Conservation (phyloP, 1,139 yeast genomes). For the Waltiozyma sp. region DNA sequence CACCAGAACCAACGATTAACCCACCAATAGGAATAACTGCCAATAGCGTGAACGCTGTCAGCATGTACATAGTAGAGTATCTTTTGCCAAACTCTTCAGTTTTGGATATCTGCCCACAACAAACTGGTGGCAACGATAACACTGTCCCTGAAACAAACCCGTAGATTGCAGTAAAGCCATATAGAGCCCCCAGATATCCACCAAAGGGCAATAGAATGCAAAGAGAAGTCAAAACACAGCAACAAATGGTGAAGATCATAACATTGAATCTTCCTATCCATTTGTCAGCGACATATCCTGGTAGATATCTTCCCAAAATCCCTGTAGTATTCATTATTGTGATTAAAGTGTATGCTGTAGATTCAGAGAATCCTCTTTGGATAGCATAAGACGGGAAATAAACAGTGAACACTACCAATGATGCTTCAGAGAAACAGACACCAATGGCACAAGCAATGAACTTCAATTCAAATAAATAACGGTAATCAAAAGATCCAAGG, state of each 20-base stretch:
- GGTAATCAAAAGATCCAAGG: slow-evolving; percentile 30
- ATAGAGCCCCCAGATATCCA: slow-evolving; percentile 19
- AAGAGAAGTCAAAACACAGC: slow-evolving; percentile 29
- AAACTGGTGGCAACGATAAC: slow-evolving; percentile 34
- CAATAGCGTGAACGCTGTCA: slow-evolving; percentile 33
- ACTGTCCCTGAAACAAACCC: slow-evolving; percentile 44
- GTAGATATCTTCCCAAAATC: slow-evolving; percentile 36
- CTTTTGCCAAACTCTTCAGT: slow-evolving; percentile 36
- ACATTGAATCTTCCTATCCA: slow-evolving; percentile 41
- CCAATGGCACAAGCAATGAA: slow-evolving; percentile 30
- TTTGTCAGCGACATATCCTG: slow-evolving; percentile 39
- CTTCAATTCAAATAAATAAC: slow-evolving; percentile 30
- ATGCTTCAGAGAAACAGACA: slow-evolving; percentile 30
- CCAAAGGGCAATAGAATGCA: slow-evolving; percentile 48
- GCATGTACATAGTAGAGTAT: slow-evolving; percentile 35
- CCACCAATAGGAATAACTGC: slow-evolving; percentile 29
- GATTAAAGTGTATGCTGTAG: slow-evolving; percentile 33
- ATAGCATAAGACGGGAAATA: slow-evolving; percentile 40
- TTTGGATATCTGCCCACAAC: slow-evolving; percentile 50
- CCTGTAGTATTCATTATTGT: slow-evolving; percentile 37
- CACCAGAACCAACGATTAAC: slow-evolving; percentile 31
- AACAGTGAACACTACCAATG: slow-evolving; percentile 35
- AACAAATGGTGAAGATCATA: slow-evolving; percentile 28
- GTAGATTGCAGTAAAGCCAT: slow-evolving; percentile 35
- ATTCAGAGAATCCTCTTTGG: slow-evolving; percentile 29